Conservation (phyloP, 2,329 filamentous ascomycete species). For the Bertia moriformis region DNA sequence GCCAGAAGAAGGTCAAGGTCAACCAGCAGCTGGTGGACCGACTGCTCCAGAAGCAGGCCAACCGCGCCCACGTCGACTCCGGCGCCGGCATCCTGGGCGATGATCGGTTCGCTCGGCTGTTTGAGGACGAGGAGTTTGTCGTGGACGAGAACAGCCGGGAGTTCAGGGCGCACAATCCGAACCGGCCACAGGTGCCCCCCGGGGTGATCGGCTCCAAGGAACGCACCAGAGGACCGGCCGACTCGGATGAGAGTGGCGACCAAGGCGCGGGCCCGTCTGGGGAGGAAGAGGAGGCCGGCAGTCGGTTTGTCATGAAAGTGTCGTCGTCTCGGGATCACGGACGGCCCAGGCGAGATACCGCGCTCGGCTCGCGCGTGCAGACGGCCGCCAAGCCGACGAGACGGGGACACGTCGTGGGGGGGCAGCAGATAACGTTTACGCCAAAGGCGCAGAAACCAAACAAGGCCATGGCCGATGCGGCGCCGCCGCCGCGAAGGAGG, state of each 20-base stretch:
- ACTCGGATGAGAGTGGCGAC: conserved; percentile 31
- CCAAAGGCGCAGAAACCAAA: conserved; percentile 41
- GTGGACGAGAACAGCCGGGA: conserved; percentile 82
- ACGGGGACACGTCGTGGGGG: conserved; percentile 37
- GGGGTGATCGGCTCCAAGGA: conserved; percentile 21
- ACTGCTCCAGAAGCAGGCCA: conserved; percentile 50
- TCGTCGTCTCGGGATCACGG: conserved; percentile 54
- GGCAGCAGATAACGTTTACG: conserved; percentile 60
- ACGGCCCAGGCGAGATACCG: conserved; percentile 33
- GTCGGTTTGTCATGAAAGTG: conserved; percentile 38
- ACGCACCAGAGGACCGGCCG: conserved; percentile 17
- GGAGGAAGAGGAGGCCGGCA: conserved; percentile 22
- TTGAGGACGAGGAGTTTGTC: conserved; percentile 83
- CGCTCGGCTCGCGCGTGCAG: conserved; percentile 39
- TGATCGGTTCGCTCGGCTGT: conserved; percentile 72
- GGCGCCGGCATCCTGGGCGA: conserved; percentile 62
- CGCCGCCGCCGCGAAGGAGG: conserved; percentile 9
- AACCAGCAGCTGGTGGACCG: conserved; percentile 72
- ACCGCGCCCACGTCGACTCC: conserved; percentile 38
- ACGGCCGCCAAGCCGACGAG: conserved; percentile 27
- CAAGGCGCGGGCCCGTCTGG: too few species aligned
- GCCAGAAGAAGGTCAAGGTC: conserved; percentile 69
- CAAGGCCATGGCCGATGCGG: conserved; percentile 14
- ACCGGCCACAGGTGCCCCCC: too few species aligned
- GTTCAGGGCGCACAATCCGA: conserved; percentile 80